Conservation (phyloP, 345 rosid genomes). For the Melastoma malabathricum region DNA sequence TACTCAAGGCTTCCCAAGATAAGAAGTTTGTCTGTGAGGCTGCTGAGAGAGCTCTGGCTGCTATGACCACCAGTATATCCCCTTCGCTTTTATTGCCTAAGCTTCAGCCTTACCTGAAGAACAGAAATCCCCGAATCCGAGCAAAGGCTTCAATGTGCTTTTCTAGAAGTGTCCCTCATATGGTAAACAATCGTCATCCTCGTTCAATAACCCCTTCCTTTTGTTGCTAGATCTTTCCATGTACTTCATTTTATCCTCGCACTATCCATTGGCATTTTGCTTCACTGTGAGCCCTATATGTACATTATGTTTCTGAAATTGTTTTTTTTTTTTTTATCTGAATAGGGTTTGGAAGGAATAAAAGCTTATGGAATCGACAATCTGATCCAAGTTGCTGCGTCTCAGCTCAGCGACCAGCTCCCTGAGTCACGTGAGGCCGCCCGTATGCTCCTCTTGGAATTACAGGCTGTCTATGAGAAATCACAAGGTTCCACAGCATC, state of each 20-base stretch:
- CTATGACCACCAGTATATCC: constrained; percentile 65
- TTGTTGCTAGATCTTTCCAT: not conserved
- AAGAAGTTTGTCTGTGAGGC: constrained; percentile 95
- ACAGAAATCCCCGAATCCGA: constrained; percentile 80
- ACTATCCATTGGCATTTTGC: not conserved
- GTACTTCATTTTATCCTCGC: too few species aligned
- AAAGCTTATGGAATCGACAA: constrained; percentile 70
- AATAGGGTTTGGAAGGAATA: constrained; percentile 81
- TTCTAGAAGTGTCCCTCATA: constrained; percentile 58
- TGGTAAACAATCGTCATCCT: constrained; percentile 33
- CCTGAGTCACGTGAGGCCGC: constrained; percentile 97
- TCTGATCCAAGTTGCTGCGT: constrained; percentile 66
- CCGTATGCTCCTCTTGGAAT: constrained; percentile 63
- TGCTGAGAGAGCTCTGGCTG: constrained; percentile 69
- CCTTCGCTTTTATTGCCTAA: constrained; percentile 50
- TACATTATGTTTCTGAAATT: not conserved
- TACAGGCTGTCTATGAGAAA: constrained; percentile 61
- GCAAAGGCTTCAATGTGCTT: constrained; percentile 89
- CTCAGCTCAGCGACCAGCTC: constrained; percentile 89
- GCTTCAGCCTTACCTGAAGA: constrained; percentile 69
- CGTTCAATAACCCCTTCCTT: not conserved
- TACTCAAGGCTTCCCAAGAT: constrained; percentile 92
- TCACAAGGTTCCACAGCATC: constrained; percentile 19
- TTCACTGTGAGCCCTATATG: not conserved
- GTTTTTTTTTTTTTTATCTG: not conserved